A percentile compares a stretch with the other conserved stretches of the same genome.
Conservation (phyloP, 371 early-diverging fungal genomes). For the Rhizopus sp. region DNA sequence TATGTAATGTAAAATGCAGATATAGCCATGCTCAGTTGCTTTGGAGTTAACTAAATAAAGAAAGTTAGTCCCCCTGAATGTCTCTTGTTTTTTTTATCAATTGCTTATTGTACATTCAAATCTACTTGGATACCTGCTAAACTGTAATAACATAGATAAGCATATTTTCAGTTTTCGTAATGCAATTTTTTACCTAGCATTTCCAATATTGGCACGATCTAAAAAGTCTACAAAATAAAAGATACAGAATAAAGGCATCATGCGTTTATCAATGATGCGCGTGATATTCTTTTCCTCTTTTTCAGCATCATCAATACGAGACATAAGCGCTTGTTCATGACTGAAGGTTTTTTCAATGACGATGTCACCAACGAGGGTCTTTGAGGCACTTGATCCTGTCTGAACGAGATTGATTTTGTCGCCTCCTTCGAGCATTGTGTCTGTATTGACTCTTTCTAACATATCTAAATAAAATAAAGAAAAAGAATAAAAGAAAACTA, state of each 20-base stretch:
- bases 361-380: background rate
- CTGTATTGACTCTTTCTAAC: slow-evolving; percentile 5
- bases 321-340: background rate
- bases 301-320: slow-evolving; percentile 14
- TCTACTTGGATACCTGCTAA: slow-evolving; percentile 26
- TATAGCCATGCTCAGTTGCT: slow-evolving; percentile 27
- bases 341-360: background rate
- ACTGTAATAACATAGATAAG: slow-evolving; percentile 1
- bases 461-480: background rate
- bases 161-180: slow-evolving; percentile 8
- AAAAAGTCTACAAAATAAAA: slow-evolving; percentile 49
- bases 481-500: background rate
- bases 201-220: slow-evolving; percentile 54
- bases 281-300: slow-evolving; percentile 29
- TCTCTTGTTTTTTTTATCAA: background rate
- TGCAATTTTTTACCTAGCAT: slow-evolving; percentile 33
- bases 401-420: background rate
- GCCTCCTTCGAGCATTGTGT: background rate
- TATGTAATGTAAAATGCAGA: slow-evolving; percentile 48
- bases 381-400: slow-evolving; percentile 1
- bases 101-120: slow-evolving; percentile 17
- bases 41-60: slow-evolving; percentile 30
- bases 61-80: slow-evolving; percentile 10
- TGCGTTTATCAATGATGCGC: slow-evolving; percentile 38
- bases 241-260: slow-evolving; percentile 47